Base-by-base conservation (phyloP, 2,329 filamentous ascomycete species). In the Arthrobotrys conoides region DNA sequence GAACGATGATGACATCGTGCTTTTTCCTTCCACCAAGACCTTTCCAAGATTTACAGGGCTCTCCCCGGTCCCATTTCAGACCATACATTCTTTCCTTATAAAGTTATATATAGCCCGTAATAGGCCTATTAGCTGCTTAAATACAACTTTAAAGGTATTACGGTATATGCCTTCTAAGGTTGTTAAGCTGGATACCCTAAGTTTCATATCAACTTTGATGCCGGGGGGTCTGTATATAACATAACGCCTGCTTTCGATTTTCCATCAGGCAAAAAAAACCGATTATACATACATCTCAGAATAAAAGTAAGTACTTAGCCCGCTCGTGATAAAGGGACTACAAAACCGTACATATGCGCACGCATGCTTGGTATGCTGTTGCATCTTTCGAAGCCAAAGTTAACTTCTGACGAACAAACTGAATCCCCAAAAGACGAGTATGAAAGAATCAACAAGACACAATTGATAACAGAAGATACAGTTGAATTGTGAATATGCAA, bases 1-100 rank as follows among this genome's bases (percentile, higher is more conserved):
- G n/a, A 46, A 46, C 14, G n/a, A 64, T 64, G 68, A 64, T 65
- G 57, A 64, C 57, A 71, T 57, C 46, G 59, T 71, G 57, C 57
- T 55, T 57, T 10, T 61, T 44, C 30, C 44, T 10, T 6, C 9
- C 33, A 1, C 33, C 55, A 53, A 46, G n/a, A 5, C 18, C 16
- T n/a, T 3, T 30, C 27, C 27, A 41, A 22, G 14, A n/a, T 30
- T 30, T 38, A 38, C 14, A 46, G 44, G 44, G 44, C 44, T 20
- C 44, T 46, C 44, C 44, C 44, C n/a, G 44, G 44, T 46, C 9
- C n/a, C 4, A 46, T 9, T 46, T 20, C n/a, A 46, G 18, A 46
- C 44, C 44, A 20, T 46, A 46, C 16, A 8, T 46, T 18, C 44
- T 20, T n/a, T 12, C 44, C 55, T 59, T 30, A 30, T 9, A 12